phyloP scores from a whole-genome alignment of 176 grass and related monocot species.

The Pharus latifolius region DNA sequence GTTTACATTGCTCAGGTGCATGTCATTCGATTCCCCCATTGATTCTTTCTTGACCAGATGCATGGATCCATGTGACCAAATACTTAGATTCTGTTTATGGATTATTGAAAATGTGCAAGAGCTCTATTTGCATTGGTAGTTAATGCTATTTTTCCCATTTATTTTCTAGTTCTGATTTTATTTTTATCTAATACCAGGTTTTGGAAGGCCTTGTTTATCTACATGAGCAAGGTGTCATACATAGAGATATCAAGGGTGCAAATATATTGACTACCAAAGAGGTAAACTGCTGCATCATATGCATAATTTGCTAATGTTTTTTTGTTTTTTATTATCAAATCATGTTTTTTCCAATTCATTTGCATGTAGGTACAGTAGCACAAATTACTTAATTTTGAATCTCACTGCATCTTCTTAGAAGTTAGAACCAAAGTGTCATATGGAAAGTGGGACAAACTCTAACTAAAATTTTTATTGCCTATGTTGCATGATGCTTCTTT shows the following conservation, averaged over 20 bases:
- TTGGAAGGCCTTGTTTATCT: constrained; percentile 98
- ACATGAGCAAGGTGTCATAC: constrained; percentile 99
- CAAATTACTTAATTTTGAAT: too few relatives aligned
- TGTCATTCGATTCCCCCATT: neutral
- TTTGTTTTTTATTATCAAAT: constrained; percentile 9
- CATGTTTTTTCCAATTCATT: neutral
- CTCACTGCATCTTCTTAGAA: too few relatives aligned
- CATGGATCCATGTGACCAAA: too few relatives aligned
- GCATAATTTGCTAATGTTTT: constrained; percentile 1
- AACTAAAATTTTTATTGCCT: neutral
- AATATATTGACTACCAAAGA: constrained; percentile 98
- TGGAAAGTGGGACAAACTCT: too few relatives aligned
- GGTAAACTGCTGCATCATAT: constrained; percentile 38
- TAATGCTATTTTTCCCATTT: neutral
- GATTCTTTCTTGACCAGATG: too few relatives aligned
- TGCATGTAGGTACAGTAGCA: neutral
- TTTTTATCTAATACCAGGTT: constrained; percentile 47
- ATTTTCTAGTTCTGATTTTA: constrained; percentile 1
- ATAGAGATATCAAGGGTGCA: constrained; percentile 99
- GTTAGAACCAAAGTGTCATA: too few relatives aligned
- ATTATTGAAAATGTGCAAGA: too few relatives aligned
- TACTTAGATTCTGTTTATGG: too few relatives aligned
- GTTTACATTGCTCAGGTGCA: constrained; percentile 94
- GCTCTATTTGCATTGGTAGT: too few relatives aligned
- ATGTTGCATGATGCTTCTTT: too few relatives aligned